Evolutionary conservation across 768 basidiomycete species (phyloP).

Genomic region (Dacryopinax primogenitus): DNA sequence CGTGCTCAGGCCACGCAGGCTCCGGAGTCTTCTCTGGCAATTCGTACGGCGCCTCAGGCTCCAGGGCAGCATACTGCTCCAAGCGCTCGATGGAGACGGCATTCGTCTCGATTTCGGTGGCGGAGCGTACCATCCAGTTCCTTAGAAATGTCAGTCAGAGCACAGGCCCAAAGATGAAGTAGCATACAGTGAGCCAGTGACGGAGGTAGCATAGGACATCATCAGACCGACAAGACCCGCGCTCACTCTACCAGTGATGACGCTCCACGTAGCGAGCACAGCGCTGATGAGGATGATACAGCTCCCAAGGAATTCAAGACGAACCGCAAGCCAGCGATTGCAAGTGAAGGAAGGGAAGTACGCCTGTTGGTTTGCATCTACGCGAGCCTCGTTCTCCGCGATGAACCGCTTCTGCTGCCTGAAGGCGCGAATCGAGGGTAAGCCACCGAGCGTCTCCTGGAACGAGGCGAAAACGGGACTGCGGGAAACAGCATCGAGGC

Average conservation of each 20-base stretch:
- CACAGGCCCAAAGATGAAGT: slow-evolving; percentile 7
- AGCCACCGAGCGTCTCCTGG: slow-evolving; percentile 35
- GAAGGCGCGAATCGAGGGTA: slow-evolving; percentile 76
- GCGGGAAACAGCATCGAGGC: slow-evolving; percentile 74
- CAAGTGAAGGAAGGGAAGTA: slow-evolving; percentile 56
- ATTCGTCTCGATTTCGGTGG: slow-evolving; percentile 81
- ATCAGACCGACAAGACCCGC: slow-evolving; percentile 80
- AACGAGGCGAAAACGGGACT: slow-evolving; percentile 69
- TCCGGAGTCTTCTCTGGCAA: slow-evolving; percentile 45
- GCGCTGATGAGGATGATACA: slow-evolving; percentile 66
- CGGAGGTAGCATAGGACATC: slow-evolving; percentile 69
- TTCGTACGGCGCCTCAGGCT: slow-evolving; percentile 62
- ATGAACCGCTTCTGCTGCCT: slow-evolving; percentile 55
- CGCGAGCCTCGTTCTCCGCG: slow-evolving; percentile 51
- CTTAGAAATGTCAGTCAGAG: slow-evolving; percentile 21
- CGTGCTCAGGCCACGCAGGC: slow-evolving; percentile 57
- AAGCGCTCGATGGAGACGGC: slow-evolving; percentile 84
- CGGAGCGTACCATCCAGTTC: slow-evolving; percentile 74
- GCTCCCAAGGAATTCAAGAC: slow-evolving; percentile 74
- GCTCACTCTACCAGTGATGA: slow-evolving; percentile 61
- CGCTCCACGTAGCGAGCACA: slow-evolving; percentile 48
- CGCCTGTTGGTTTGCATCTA: slow-evolving; percentile 78
- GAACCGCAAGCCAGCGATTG: slow-evolving; percentile 73
- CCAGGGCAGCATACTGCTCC: slow-evolving; percentile 61
- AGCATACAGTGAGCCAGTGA: slow-evolving; percentile 66